A percentile compares a stretch with the other conserved stretches of the same genome.
Evolutionary conservation across 2,329 filamentous ascomycete species (phyloP).

Genomic region (Fusarium bulbicola): DNA sequence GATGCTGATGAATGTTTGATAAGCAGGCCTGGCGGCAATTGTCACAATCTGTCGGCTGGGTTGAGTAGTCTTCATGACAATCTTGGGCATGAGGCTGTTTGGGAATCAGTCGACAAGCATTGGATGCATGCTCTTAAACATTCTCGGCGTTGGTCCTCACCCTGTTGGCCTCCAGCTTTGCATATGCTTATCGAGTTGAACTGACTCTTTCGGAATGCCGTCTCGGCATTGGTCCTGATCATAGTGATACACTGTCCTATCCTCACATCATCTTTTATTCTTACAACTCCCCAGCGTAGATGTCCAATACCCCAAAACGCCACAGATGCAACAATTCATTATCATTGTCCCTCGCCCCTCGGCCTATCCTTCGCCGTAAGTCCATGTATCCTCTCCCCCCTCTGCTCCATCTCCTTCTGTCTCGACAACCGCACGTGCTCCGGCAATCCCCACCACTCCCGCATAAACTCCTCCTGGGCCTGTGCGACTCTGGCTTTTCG

Average conservation of each 20-base stretch:
- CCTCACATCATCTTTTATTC: constrained; percentile 21
- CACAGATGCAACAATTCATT: constrained; percentile 32
- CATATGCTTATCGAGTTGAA: not conserved
- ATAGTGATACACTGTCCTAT: constrained; percentile 2
- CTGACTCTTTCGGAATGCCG: not conserved
- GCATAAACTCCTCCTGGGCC: constrained; percentile 71
- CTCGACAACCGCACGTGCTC: constrained; percentile 62
- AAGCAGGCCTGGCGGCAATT: constrained; percentile 18
- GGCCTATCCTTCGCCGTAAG: constrained; percentile 51
- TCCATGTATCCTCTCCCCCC: constrained; percentile 65
- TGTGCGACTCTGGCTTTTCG: constrained; percentile 66
- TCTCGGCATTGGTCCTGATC: not conserved
- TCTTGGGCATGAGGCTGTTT: constrained; percentile 10
- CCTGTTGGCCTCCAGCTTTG: not conserved
- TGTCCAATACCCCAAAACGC: constrained; percentile 36
- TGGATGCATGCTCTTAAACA: constrained; percentile 18
- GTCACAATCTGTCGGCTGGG: constrained; percentile 2
- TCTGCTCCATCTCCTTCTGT: constrained; percentile 56
- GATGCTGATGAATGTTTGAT: not conserved
- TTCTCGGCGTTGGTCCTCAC: not conserved
- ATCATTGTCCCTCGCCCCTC: constrained; percentile 17
- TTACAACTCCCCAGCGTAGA: constrained; percentile 34
- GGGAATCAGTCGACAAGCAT: not conserved
- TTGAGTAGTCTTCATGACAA: constrained; percentile 8
- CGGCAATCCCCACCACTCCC: constrained; percentile 74